Evolutionary conservation across 148 eudicot genomes (phyloP).

Genomic region (Drosera capensis): DNA sequence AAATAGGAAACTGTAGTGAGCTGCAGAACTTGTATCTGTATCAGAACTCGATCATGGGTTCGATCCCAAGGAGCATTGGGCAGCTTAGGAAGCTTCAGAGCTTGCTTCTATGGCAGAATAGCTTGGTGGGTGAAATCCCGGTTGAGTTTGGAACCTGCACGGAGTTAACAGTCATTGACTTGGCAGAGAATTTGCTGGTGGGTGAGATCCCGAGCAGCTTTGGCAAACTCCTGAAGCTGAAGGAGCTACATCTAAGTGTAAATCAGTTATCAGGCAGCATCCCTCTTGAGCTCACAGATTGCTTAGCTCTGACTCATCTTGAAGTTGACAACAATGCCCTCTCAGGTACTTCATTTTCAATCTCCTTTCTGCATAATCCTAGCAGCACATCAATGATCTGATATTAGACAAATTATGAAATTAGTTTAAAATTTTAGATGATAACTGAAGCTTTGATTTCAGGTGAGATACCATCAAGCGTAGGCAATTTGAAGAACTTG

Average conservation of each 20-base stretch:
- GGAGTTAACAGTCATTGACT: constrained; percentile 46
- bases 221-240: constrained; percentile 33
- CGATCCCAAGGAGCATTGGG: constrained; percentile 52
- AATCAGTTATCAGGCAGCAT: constrained; percentile 64
- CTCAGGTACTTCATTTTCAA: not conserved
- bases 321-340: constrained; percentile 76
- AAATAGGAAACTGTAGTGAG: constrained; percentile 68
- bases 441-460: constrained; percentile 2
- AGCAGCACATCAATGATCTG: too few relatives aligned
- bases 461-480: constrained; percentile 54
- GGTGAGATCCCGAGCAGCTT: constrained; percentile 68
- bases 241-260: constrained; percentile 68
- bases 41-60: constrained; percentile 69
- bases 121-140: constrained; percentile 63
- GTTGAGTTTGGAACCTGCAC: constrained; percentile 51
- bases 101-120: constrained; percentile 85
- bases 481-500: constrained; percentile 57
- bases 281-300: constrained; percentile 55
- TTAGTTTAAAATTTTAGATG: not conserved
- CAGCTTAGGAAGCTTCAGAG: constrained; percentile 57
- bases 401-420: not conserved
- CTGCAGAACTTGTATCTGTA: constrained; percentile 64
- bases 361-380: too few relatives aligned
- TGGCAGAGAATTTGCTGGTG: constrained; percentile 51
- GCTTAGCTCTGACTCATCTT: constrained; percentile 52